Percentiles rank a stretch among this genome's conserved stretches.
These are phyloP conservation scores for Pseudocercospora eumusae DNA, from an alignment of 2,329 filamentous ascomycete genomes.

Conservation along the genomic window DNA sequence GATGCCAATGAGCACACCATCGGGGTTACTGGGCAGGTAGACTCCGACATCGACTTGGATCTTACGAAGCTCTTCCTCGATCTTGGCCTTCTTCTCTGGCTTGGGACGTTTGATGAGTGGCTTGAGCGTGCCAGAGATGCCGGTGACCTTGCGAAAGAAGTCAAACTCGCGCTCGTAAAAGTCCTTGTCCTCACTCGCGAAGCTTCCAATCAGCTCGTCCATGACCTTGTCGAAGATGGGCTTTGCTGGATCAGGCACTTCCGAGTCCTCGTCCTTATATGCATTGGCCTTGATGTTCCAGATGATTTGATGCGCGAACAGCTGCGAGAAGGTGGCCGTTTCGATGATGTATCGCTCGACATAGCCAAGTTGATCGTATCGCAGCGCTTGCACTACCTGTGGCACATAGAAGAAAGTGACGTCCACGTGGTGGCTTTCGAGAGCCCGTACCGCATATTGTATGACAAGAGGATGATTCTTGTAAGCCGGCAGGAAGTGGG, in stretches of 20 bases:
- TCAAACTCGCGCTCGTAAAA: constrained; percentile 95
- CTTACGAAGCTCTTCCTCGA: constrained; percentile 95
- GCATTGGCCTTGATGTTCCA: constrained; percentile 99
- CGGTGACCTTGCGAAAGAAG: constrained; percentile 98
- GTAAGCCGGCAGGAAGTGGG: constrained; percentile 88
- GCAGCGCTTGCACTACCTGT: constrained; percentile 92
- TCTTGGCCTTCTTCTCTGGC: constrained; percentile 97
- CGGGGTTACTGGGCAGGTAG: constrained; percentile 94
- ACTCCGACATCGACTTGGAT: constrained; percentile 97
- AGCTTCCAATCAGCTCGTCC: constrained; percentile 77
- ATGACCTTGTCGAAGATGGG: constrained; percentile 90
- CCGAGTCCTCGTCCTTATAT: constrained; percentile 93
- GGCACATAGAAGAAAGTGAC: constrained; percentile 99
- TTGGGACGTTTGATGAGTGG: constrained; percentile 90
- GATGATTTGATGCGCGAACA: constrained; percentile 98
- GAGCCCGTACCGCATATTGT: constrained; percentile 92
- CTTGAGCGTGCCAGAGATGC: constrained; percentile 91
- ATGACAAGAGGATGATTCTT: constrained; percentile 89
- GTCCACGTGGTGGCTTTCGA: constrained; percentile 94
- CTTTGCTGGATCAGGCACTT: constrained; percentile 88
- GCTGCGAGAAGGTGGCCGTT: constrained; percentile 94
- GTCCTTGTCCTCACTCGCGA: constrained; percentile 71
- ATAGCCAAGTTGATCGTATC: constrained; percentile 91
- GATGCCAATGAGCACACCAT: constrained; percentile 95
- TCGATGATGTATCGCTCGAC: constrained; percentile 96